Conservation (phyloP, 306 rosid genomes). For the cucumber (Cucumis sativus) region DNA sequence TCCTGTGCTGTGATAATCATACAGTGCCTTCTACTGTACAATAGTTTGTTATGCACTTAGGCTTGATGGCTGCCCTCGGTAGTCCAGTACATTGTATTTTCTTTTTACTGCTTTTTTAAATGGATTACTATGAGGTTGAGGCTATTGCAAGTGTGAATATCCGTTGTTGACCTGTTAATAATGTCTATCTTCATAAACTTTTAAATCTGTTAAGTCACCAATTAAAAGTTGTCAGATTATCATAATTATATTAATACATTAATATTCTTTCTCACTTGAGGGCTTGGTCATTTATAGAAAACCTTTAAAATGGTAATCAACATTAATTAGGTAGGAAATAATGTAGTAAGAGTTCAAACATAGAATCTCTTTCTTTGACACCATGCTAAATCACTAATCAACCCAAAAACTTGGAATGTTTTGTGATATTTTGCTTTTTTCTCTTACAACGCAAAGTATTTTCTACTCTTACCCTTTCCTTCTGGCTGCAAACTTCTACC, state of each 20-base stretch:
- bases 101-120: neutral
- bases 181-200: neutral
- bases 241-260: neutral
- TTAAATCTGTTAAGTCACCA: neutral
- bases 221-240: no score
- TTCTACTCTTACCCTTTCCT: no score
- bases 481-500: no score
- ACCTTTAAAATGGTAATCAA: neutral
- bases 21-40: neutral
- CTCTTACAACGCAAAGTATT: no score
- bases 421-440: no score
- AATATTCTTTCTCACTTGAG: neutral
- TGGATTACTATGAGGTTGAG: neutral
- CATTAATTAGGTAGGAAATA: neutral
- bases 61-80: neutral
- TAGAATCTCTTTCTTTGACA: neutral
- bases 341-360: neutral
- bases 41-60: neutral
- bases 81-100: neutral
- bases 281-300: neutral
- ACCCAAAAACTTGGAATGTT: neutral
- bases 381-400: neutral
- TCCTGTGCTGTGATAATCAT: constrained; percentile 9
- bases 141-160: neutral
- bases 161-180: neutral